Evolutionary conservation across 2,329 filamentous ascomycete genomes (phyloP), one percentile per base, ranked within the genome.

Genomic region (Xylariaceae sp.): DNA sequence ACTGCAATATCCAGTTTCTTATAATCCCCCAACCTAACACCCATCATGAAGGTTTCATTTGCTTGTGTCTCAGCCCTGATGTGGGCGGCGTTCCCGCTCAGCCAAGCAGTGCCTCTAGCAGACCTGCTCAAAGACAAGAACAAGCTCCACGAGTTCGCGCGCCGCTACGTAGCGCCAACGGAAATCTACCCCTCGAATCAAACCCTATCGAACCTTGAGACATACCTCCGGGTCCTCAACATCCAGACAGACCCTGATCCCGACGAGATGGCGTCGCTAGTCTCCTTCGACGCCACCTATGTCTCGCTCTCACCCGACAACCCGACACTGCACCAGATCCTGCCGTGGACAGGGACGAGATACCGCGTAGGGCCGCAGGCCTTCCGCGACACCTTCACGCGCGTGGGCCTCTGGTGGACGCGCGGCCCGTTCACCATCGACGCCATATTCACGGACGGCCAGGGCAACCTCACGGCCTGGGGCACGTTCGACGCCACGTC

Each of bases 301-400:
- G 43, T 46, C 19, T 46, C 43, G 26, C 43, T 46, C 4, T 16
- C 43, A 9, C 10, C 21, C 22, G 18, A 46, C 43, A 46, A 46
- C 43, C 43, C 26, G 26, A 26, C 26, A 16, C 30, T 32, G 42
- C 30, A 18, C 42, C 16, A 19, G 30, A 45, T 37, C 30, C 15
- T 37, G 30, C 41, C 40, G 19, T 44, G 26, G 40, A 21, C 43
- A 3, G 18, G 43, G 7, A 46, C 43, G 18, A 13, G 43, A 6
- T 46, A 46, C 43, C 19, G 16, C 19, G 43, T 46, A 18, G 18
- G 43, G n/a, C 43, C 43, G 2, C 43, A 46, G 26, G 43, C 43
- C 4, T 46, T 46, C 43, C 13, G 21, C 43, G 43, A 46, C 43
- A 46, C 43, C 5, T 22, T 46, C 43, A 46, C 43, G 13, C 43